A percentile compares a stretch with the other conserved stretches of the same genome.
Conservation (phyloP, 2,329 filamentous ascomycete genomes). For the Aureobasidium vineae region DNA sequence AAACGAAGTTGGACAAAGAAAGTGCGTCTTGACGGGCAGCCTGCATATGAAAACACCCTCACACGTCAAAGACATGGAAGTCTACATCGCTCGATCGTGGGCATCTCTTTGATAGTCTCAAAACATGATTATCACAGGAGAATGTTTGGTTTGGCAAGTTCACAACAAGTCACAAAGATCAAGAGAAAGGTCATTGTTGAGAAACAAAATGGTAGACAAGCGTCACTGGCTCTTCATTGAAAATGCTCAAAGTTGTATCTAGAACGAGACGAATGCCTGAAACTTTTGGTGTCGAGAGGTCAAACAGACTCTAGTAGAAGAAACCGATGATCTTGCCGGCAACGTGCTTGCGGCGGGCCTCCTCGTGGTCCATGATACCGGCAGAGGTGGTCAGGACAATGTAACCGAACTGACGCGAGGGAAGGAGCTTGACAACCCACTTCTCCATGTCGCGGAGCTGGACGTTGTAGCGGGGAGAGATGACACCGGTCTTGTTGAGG, state of each 20-base stretch:
- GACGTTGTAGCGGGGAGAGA: conserved; percentile 99
- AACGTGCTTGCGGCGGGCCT: conserved; percentile 98
- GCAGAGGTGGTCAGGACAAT: conserved; percentile 98
- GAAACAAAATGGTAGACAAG: conserved; percentile 14
- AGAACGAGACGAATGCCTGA: conserved; percentile 26
- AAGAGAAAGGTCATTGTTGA: neutral
- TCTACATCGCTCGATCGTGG: conserved; percentile 5
- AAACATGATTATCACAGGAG: too few species aligned
- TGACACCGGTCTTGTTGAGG: conserved; percentile 99
- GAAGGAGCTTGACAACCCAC: conserved; percentile 99
- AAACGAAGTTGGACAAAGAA: conserved; percentile 15
- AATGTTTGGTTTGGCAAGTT: neutral
- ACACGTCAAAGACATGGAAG: neutral
- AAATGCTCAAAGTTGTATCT: conserved; percentile 27
- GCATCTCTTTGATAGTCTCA: neutral
- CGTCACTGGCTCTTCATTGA: conserved; percentile 25
- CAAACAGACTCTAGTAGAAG: conserved; percentile 69
- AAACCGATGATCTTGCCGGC: conserved; percentile 99
- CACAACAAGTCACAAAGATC: neutral
- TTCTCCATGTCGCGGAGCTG: conserved; percentile 97
- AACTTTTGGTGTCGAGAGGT: conserved; percentile 24
- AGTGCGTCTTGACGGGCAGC: neutral
- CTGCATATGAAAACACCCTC: conserved; percentile 7
- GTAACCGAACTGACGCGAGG: conserved; percentile 99
- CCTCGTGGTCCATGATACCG: conserved; percentile 99